phyloP scores from a whole-genome alignment of 2,329 filamentous ascomycete species.

The Microdochium paspali region DNA sequence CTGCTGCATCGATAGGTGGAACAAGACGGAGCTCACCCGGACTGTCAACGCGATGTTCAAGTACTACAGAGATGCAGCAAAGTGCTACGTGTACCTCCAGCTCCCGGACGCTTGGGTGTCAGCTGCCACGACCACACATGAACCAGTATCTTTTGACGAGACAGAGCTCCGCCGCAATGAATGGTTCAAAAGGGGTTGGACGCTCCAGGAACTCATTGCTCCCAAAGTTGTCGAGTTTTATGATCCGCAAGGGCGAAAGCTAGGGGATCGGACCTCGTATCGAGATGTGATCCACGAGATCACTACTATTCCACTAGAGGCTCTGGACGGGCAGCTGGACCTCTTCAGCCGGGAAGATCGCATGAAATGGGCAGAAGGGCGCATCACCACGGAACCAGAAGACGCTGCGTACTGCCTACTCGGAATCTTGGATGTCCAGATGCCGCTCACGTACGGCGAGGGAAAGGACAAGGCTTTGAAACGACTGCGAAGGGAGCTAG shows the following conservation, averaged over 20 bases:
- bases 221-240: neutral
- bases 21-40: neutral
- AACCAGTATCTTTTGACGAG: neutral
- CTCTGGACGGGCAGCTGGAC: neutral
- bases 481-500: neutral
- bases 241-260: neutral
- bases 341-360: neutral
- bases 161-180: conserved; percentile 5
- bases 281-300: neutral
- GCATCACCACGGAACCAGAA: conserved; percentile 6
- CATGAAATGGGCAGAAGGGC: conserved; percentile 8
- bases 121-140: neutral
- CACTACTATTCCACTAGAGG: neutral
- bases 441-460: conserved; percentile 9
- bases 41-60: neutral
- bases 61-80: neutral
- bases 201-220: conserved; percentile 9
- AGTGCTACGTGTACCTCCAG: conserved; percentile 1
- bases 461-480: neutral
- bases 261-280: neutral
- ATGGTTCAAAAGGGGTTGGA: conserved; percentile 15
- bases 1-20: conserved; percentile 1
- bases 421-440: conserved; percentile 9
- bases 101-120: too few relatives aligned
- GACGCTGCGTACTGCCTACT: conserved; percentile 9